Conservation (phyloP, 768 basidiomycete genomes). For the Serendipita sp. region DNA sequence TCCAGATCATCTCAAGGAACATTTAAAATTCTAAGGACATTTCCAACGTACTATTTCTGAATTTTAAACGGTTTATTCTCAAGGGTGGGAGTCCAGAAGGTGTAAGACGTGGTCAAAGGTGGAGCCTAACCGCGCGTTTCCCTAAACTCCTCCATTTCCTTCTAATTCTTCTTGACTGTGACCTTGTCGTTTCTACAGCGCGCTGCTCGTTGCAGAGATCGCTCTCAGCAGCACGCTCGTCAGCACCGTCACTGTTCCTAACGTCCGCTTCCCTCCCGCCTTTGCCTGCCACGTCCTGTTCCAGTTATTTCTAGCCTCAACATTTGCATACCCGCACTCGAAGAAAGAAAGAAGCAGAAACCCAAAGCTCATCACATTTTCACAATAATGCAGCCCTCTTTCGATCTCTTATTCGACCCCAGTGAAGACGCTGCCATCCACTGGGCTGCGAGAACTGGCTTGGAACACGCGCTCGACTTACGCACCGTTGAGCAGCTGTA, state of each 20-base stretch:
- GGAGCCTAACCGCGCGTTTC: not conserved
- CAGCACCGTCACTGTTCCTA: not conserved
- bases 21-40: too few species aligned
- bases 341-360: too few species aligned
- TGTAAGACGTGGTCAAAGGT: too few species aligned
- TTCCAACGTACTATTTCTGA: too few species aligned
- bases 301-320: not conserved
- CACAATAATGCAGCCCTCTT: not conserved
- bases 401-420: constrained; percentile 5
- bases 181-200: not conserved
- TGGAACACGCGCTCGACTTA: constrained; percentile 2
- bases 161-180: not conserved
- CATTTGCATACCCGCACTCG: too few species aligned
- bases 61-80: too few species aligned
- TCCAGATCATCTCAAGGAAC: too few species aligned
- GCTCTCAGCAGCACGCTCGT: not conserved
- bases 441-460: constrained; percentile 1
- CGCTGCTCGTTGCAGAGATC: not conserved
- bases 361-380: not conserved
- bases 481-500: constrained; percentile 4
- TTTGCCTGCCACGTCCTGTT: not conserved
- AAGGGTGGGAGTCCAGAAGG: too few species aligned
- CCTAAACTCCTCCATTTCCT: not conserved
- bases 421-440: constrained; percentile 5
- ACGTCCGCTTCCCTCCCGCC: not conserved